Percentiles rank a stretch among this genome's conserved stretches.
These are phyloP conservation scores for Xylaria sp. DNA, from an alignment of 495 filamentous ascomycete species.

Conservation along the genomic window DNA sequence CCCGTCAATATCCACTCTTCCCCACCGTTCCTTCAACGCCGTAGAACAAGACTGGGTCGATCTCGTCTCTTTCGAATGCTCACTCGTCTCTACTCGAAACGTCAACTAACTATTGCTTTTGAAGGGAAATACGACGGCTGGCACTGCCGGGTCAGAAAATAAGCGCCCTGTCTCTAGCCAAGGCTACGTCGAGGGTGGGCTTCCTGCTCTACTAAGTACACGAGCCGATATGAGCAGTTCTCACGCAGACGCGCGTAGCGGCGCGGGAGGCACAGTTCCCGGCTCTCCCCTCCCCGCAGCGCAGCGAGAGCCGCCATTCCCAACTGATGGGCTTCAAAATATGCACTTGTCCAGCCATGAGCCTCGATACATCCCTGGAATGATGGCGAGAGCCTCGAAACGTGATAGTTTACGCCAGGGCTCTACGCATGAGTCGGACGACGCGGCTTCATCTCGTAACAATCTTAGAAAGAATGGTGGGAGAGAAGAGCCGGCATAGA, in stretches of 20 bases:
- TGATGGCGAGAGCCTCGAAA: conserved; percentile 66
- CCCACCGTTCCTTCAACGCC: neutral
- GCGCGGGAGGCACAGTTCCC: conserved; percentile 11
- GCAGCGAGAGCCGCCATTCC: conserved; percentile 34
- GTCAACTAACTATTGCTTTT: conserved; percentile 31
- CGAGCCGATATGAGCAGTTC: conserved; percentile 38
- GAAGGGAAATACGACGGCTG: conserved; percentile 36
- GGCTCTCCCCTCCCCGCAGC: conserved; percentile 5
- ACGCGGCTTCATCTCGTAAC: conserved; percentile 23
- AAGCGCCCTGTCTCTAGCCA: conserved; percentile 33
- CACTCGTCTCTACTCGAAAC: neutral
- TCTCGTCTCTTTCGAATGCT: neutral
- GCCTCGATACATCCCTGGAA: conserved; percentile 75
- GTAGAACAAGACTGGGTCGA: neutral
- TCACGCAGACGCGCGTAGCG: conserved; percentile 26
- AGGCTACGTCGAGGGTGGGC: conserved; percentile 27
- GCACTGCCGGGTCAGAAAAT: conserved; percentile 28
- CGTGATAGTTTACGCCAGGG: conserved; percentile 53
- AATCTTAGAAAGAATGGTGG: conserved; percentile 25
- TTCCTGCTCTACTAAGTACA: conserved; percentile 29
- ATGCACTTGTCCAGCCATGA: conserved; percentile 62
- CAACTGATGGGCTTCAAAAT: conserved; percentile 36
- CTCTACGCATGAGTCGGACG: conserved; percentile 50
- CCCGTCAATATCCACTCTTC: neutral
- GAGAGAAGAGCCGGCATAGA: conserved; percentile 25